phyloP scores from a whole-genome alignment of 1,284 basidiomycete species.

The Trichosporon faecale region DNA sequence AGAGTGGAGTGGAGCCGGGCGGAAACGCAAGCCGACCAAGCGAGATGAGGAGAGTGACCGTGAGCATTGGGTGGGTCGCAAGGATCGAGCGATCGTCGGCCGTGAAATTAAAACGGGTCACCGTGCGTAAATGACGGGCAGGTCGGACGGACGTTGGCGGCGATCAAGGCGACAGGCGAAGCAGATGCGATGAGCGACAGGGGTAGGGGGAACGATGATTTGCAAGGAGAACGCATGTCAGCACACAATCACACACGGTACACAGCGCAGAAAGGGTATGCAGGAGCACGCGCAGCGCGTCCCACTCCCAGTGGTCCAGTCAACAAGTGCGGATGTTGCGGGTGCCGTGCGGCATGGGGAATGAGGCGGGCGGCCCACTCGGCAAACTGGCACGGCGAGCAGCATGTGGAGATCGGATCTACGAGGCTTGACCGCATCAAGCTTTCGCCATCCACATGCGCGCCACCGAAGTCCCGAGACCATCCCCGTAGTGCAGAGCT shows the following conservation, averaged over 20 bases:
- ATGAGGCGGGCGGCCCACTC: not conserved
- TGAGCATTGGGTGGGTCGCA: not conserved
- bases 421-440: not conserved
- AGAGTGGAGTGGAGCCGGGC: not conserved
- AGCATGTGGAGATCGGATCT: not conserved
- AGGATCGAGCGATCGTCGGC: not conserved
- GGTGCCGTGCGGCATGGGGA: not conserved
- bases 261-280: not conserved
- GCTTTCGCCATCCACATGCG: not conserved
- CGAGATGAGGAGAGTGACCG: not conserved
- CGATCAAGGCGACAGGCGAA: not conserved
- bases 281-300: not conserved
- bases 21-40: not conserved
- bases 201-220: not conserved
- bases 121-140: not conserved
- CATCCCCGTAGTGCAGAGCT: not conserved
- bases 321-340: not conserved
- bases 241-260: not conserved
- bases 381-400: not conserved
- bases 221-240: not conserved
- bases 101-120: not conserved
- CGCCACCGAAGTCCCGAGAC: not conserved
- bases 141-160: not conserved
- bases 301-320: not conserved
- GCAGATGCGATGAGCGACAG: not conserved